Conservation (phyloP, 805 yeast genomes). For the Saccharomycopsis sp. region DNA sequence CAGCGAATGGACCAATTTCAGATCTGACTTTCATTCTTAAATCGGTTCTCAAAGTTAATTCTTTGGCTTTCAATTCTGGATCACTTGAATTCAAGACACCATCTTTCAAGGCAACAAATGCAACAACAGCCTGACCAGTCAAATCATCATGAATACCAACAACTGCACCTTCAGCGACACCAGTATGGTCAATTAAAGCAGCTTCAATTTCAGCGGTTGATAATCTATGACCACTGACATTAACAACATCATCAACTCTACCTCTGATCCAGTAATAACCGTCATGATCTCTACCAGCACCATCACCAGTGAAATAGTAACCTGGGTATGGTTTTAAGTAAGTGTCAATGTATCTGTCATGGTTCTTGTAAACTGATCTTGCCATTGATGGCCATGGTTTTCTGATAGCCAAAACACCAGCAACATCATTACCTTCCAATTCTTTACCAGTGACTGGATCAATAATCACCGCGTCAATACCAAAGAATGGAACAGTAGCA, state of each 20-base stretch:
- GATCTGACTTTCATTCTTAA: conserved; percentile 84
- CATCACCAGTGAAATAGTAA: conserved; percentile 94
- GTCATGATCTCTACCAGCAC: conserved; percentile 95
- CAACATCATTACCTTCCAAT: conserved; percentile 80
- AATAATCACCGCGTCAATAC: conserved; percentile 82
- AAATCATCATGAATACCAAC: conserved; percentile 92
- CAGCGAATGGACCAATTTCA: conserved; percentile 83
- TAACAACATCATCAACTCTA: conserved; percentile 97
- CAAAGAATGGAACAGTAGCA: conserved; percentile 94
- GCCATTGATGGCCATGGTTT: conserved; percentile 99
- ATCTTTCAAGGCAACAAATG: conserved; percentile 79
- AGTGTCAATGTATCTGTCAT: conserved; percentile 80
- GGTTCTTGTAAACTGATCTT: conserved; percentile 88
- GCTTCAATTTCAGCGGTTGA: conserved; percentile 99
- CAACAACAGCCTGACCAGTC: conserved; percentile 96
- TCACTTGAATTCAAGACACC: conserved; percentile 31
- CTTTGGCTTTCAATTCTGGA: conserved; percentile 26
- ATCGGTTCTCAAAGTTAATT: conserved; percentile 47
- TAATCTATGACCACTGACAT: conserved; percentile 94
- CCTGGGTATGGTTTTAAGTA: conserved; percentile 92
- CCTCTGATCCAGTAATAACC: conserved; percentile 98
- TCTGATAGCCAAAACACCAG: conserved; percentile 90
- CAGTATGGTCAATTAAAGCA: conserved; percentile 69
- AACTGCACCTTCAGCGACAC: conserved; percentile 93
- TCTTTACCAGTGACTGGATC: conserved; percentile 92